phyloP scores from a whole-genome alignment of 192 early-diverging fungal species.

The Coemansia aciculifera region DNA sequence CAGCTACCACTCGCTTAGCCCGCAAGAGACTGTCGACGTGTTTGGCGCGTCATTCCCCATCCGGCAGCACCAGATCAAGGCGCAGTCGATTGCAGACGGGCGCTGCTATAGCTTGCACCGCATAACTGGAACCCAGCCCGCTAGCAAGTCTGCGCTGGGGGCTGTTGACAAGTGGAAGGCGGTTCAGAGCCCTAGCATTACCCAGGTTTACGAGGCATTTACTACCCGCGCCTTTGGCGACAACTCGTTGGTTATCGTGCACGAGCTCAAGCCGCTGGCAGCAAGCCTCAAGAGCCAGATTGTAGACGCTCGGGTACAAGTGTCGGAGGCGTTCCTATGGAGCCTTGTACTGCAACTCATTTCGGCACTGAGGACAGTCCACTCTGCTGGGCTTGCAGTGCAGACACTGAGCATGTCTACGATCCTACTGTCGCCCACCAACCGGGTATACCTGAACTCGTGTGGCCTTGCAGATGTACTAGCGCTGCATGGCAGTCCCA shows the following conservation, averaged over 20 bases:
- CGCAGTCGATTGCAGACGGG: conserved; percentile 80
- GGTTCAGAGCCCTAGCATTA: conserved; percentile 80
- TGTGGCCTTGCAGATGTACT: conserved; percentile 47
- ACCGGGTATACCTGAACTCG: conserved; percentile 59
- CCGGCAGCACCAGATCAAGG: conserved; percentile 81
- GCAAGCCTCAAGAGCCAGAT: conserved; percentile 28
- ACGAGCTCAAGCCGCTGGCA: conserved; percentile 83
- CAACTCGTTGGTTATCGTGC: conserved; percentile 91
- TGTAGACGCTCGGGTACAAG: conserved; percentile 14
- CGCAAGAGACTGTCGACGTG: conserved; percentile 61
- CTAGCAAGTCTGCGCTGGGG: conserved; percentile 78
- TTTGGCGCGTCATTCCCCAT: conserved; percentile 62
- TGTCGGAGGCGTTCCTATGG: conserved; percentile 42
- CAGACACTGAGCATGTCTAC: conserved; percentile 79
- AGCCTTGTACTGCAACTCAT: conserved; percentile 39
- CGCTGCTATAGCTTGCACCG: conserved; percentile 81
- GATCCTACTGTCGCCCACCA: conserved; percentile 81
- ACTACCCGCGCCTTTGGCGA: conserved; percentile 96
- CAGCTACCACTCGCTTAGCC: conserved; percentile 83
- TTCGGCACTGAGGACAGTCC: conserved; percentile 70
- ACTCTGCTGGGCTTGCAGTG: conserved; percentile 77
- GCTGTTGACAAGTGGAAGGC: conserved; percentile 83
- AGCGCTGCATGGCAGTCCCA: conserved; percentile 5
- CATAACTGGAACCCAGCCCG: conserved; percentile 73
- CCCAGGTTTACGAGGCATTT: conserved; percentile 90